phyloP scores from a whole-genome alignment of 2,329 filamentous ascomycete genomes.

The Ampelomyces quisqualis region DNA sequence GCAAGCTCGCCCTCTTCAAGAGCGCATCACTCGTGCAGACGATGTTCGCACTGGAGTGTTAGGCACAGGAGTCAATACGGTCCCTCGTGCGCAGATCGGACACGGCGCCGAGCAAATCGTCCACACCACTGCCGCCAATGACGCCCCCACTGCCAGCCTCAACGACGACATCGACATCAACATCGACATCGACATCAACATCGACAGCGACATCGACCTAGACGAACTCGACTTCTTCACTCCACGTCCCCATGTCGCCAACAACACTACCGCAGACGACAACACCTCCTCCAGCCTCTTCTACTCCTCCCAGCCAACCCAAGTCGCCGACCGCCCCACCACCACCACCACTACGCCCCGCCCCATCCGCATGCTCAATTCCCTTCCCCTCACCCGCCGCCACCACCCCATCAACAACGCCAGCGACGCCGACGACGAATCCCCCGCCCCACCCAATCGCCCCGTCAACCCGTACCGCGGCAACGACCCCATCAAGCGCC shows the following conservation, averaged over 20 bases:
- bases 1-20: not conserved
- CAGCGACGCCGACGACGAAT: not conserved
- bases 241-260: too few relatives aligned
- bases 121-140: not conserved
- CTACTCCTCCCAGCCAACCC: conserved; percentile 1
- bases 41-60: too few relatives aligned
- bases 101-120: too few relatives aligned
- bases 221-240: too few relatives aligned
- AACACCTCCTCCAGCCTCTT: conserved; percentile 1
- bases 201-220: too few relatives aligned
- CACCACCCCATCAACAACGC: not conserved
- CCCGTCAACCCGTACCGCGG: conserved; percentile 16
- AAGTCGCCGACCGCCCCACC: not conserved
- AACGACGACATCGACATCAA: not conserved
- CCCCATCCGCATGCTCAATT: conserved; percentile 6
- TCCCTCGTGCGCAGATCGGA: too few relatives aligned
- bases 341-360: not conserved
- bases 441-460: not conserved
- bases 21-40: not conserved
- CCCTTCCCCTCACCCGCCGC: conserved; percentile 1
- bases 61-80: too few relatives aligned
- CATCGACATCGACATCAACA: not conserved
- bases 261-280: not conserved
- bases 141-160: not conserved
- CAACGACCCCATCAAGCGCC: conserved; percentile 17